Percentiles rank a stretch among this genome's conserved stretches.
phyloP scores from a whole-genome alignment of 2,329 filamentous ascomycete species.

The Colletotrichum sp. region DNA sequence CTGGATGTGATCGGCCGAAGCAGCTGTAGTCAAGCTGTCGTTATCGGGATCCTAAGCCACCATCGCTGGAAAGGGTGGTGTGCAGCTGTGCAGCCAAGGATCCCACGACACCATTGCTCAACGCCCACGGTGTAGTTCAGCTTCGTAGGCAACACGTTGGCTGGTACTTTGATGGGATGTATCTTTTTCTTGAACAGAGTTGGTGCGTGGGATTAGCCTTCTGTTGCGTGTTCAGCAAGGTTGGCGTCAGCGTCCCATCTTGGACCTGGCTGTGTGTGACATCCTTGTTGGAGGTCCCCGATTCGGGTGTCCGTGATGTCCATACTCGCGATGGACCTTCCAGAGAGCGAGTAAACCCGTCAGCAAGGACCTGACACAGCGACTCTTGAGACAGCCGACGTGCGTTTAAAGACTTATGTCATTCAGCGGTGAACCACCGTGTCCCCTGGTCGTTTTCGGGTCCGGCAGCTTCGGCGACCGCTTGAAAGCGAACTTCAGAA shows the following conservation, averaged over 20 bases:
- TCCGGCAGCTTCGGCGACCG: background rate
- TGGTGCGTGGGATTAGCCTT: background rate
- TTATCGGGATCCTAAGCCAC: conserved; percentile 2
- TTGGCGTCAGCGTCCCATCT: conserved; percentile 4
- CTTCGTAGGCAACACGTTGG: background rate
- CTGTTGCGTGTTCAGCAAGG: background rate
- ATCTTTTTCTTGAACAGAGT: background rate
- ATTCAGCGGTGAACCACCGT: background rate
- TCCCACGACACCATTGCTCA: background rate
- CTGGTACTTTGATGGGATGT: conserved; percentile 3
- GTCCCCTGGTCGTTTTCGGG: background rate
- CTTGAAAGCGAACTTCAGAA: background rate
- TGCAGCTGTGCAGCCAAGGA: background rate
- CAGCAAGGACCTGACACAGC: background rate
- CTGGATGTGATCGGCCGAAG: background rate
- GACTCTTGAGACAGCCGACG: background rate
- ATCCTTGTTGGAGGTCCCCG: background rate
- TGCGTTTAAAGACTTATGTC: conserved; percentile 1
- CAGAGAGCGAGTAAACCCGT: background rate
- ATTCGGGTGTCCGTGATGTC: background rate
- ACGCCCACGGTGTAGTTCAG: background rate
- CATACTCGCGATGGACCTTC: background rate
- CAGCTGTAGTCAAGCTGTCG: background rate
- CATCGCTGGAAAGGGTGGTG: background rate
- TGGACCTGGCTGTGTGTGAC: background rate